phyloP scores from a whole-genome alignment of 768 basidiomycete genomes.

The Lentinula sp. region DNA sequence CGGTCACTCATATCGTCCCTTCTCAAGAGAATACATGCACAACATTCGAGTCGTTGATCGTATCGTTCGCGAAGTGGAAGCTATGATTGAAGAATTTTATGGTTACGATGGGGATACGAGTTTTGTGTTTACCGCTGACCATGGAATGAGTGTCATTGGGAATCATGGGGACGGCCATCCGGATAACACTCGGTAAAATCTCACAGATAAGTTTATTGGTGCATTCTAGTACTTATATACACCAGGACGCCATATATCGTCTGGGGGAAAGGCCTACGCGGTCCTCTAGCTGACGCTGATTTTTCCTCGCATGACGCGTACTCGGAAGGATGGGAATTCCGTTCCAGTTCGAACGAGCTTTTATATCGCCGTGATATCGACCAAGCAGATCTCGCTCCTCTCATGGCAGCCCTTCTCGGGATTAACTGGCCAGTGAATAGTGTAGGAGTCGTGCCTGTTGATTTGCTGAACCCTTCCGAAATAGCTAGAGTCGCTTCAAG shows the following conservation, averaged over 20 bases:
- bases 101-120: conserved; percentile 56
- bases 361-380: conserved; percentile 61
- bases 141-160: conserved; percentile 85
- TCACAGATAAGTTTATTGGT: background rate
- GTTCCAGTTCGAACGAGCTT: background rate
- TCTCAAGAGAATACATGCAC: conserved; percentile 85
- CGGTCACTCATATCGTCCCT: conserved; percentile 80
- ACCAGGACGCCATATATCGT: conserved; percentile 79
- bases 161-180: conserved; percentile 86
- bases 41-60: conserved; percentile 77
- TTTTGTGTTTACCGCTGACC: conserved; percentile 82
- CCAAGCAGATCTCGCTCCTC: conserved; percentile 75
- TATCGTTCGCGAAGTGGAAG: conserved; percentile 64
- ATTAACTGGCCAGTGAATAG: conserved; percentile 76
- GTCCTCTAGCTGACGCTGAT: conserved; percentile 50
- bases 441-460: conserved; percentile 69
- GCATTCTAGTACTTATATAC: conserved; percentile 16
- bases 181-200: background rate
- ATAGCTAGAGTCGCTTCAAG: background rate
- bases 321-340: conserved; percentile 57
- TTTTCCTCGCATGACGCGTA: conserved; percentile 67
- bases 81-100: conserved; percentile 58
- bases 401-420: conserved; percentile 74
- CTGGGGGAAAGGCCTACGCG: conserved; percentile 77
- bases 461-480: background rate